Conservation (phyloP, 2,329 filamentous ascomycete genomes). For the Diaporthe citriasiana region DNA sequence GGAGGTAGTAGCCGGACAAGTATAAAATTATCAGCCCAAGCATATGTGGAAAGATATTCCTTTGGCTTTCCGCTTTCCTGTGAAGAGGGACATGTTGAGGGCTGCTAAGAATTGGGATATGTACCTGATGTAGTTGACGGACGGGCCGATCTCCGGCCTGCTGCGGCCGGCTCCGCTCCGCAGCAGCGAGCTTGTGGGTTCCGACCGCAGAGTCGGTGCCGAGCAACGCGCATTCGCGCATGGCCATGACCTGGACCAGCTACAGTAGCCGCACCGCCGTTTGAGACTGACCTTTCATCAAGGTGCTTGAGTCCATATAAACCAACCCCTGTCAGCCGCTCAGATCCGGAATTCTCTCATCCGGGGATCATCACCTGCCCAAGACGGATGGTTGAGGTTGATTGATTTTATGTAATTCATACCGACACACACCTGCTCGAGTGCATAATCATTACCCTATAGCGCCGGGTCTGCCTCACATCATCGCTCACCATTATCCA, state of each 20-base stretch:
- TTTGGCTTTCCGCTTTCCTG: background rate
- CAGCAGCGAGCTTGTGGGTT: background rate
- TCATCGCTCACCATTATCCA: background rate
- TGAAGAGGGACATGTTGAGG: too few relatives aligned
- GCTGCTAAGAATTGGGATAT: background rate
- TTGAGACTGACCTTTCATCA: background rate
- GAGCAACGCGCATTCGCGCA: slow-evolving; percentile 16
- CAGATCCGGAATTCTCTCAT: background rate
- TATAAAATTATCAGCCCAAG: background rate
- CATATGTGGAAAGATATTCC: background rate
- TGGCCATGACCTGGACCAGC: background rate
- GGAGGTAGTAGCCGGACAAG: background rate
- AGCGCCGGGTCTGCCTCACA: slow-evolving; percentile 1
- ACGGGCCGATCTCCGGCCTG: background rate
- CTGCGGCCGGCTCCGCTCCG: background rate
- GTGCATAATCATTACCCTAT: slow-evolving; percentile 32
- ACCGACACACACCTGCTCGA: slow-evolving; percentile 2
- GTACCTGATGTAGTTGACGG: too few relatives aligned
- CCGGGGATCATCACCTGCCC: slow-evolving; percentile 10
- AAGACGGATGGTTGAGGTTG: slow-evolving; percentile 9
- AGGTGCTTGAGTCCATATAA: background rate
- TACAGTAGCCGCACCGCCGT: background rate
- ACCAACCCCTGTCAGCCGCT: background rate
- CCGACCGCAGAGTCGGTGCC: slow-evolving; percentile 3
- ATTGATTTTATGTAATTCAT: slow-evolving; percentile 24